These are phyloP conservation scores for Avena atlantica DNA, from an alignment of 176 grass and related monocot species.

Conservation along the genomic window DNA sequence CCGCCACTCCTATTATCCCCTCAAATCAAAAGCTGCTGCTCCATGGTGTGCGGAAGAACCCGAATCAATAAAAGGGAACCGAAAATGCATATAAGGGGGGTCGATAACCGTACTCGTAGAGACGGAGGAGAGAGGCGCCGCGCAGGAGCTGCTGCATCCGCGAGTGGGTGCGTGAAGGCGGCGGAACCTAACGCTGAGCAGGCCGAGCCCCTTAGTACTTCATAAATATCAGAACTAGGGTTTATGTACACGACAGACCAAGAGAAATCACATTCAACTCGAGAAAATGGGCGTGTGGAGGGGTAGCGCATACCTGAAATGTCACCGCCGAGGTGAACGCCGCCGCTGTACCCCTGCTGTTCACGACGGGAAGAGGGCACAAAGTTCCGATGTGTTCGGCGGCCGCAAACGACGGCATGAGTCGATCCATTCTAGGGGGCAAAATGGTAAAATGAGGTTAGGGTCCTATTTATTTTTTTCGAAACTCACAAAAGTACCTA, in stretches of 20 bases:
- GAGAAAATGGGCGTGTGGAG: not conserved
- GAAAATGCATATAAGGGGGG: conserved; percentile 16
- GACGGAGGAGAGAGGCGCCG: conserved; percentile 44
- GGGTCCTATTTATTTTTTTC: too few relatives aligned
- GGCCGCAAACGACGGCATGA: not conserved
- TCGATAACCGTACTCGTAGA: conserved; percentile 16
- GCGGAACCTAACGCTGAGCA: conserved; percentile 20
- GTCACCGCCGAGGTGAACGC: not conserved
- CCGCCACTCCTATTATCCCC: not conserved
- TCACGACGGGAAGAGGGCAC: conserved; percentile 12
- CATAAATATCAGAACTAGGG: conserved; percentile 22
- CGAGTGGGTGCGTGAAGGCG: conserved; percentile 35
- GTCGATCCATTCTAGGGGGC: not conserved
- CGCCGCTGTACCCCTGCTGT: conserved; percentile 15
- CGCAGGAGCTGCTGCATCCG: conserved; percentile 65
- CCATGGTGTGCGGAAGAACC: conserved; percentile 15
- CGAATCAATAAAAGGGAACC: conserved; percentile 30
- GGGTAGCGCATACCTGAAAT: not conserved
- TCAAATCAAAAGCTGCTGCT: not conserved
- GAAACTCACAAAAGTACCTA: too few relatives aligned
- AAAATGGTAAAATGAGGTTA: not conserved
- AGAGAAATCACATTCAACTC: conserved; percentile 13
- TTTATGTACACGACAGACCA: not conserved
- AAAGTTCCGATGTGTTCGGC: conserved; percentile 10
- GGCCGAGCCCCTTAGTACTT: not conserved